Evolutionary conservation across 345 rosid genomes (phyloP).

Genomic region (Rhizophora mangle): DNA sequence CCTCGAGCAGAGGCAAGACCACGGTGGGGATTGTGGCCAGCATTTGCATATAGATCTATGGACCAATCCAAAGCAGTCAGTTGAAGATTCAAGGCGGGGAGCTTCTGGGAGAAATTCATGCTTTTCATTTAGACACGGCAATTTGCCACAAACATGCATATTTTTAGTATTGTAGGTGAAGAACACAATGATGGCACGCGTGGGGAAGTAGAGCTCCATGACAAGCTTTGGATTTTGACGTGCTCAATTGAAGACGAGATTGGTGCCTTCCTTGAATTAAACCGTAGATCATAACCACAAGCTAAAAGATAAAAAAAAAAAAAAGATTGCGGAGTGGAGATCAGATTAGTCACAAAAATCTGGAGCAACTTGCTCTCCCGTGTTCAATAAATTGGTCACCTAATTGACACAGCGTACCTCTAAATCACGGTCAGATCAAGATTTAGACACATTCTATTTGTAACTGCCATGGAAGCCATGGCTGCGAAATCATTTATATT

Average conservation of each 20-base stretch:
- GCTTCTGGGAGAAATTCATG: neutral
- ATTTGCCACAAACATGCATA: no score
- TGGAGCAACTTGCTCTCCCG: conserved; percentile 30
- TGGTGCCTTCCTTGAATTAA: neutral
- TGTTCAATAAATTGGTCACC: conserved; percentile 28
- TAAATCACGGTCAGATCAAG: neutral
- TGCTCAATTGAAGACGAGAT: neutral
- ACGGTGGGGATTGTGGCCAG: neutral
- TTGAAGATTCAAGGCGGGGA: no score
- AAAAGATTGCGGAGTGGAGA: neutral
- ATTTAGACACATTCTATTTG: neutral
- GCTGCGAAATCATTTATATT: conserved; percentile 33
- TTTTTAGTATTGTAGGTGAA: no score
- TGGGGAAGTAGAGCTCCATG: neutral
- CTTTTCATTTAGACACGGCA: neutral
- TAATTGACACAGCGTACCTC: neutral
- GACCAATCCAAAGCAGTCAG: conserved; percentile 1
- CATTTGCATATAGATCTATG: conserved; percentile 7
- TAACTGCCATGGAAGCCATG: conserved; percentile 9
- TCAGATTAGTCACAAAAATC: conserved; percentile 11
- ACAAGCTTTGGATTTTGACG: conserved; percentile 13
- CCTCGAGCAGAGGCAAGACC: neutral
- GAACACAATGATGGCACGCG: neutral
- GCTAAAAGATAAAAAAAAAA: neutral
- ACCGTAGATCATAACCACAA: neutral